phyloP scores from a whole-genome alignment of 495 filamentous ascomycete genomes.

The Penicillium arizonense region DNA sequence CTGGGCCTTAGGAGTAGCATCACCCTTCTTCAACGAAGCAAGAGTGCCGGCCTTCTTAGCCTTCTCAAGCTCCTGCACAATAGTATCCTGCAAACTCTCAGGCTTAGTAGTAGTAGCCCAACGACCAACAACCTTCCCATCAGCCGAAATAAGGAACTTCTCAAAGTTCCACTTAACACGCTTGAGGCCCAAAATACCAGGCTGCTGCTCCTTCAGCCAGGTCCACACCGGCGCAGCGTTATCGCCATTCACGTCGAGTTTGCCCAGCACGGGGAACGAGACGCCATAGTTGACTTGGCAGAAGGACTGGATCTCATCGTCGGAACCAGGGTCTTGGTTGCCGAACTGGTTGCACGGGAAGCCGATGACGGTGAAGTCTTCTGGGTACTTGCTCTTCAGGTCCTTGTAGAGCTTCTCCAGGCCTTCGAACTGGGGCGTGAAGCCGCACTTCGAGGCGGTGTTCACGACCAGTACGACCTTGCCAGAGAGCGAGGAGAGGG shows the following conservation, averaged over 20 bases:
- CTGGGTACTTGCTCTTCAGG: constrained; percentile 62
- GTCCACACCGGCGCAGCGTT: constrained; percentile 76
- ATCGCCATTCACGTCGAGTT: constrained; percentile 89
- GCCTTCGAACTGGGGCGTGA: constrained; percentile 92
- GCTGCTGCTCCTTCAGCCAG: constrained; percentile 84
- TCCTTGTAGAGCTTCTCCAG: constrained; percentile 90
- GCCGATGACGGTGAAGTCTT: constrained; percentile 82
- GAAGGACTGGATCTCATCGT: constrained; percentile 90
- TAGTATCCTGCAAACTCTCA: constrained; percentile 66
- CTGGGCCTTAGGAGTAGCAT: constrained; percentile 17
- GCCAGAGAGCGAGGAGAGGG: constrained; percentile 68
- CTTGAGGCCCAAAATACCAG: constrained; percentile 83
- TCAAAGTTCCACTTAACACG: constrained; percentile 97
- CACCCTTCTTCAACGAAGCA: constrained; percentile 23
- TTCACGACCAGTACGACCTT: constrained; percentile 97
- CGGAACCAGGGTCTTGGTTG: constrained; percentile 79
- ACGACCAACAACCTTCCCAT: constrained; percentile 76
- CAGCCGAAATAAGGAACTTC: constrained; percentile 88
- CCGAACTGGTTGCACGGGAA: constrained; percentile 99
- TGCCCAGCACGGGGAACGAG: constrained; percentile 85
- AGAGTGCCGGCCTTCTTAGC: constrained; percentile 31
- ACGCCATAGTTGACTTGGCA: constrained; percentile 96
- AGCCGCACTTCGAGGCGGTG: constrained; percentile 98
- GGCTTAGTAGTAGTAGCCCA: constrained; percentile 90
- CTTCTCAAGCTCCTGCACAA: constrained; percentile 72